These are phyloP conservation scores for Ensete ventricosum DNA, from an alignment of 176 grass and related monocot genomes.

Conservation along the genomic window DNA sequence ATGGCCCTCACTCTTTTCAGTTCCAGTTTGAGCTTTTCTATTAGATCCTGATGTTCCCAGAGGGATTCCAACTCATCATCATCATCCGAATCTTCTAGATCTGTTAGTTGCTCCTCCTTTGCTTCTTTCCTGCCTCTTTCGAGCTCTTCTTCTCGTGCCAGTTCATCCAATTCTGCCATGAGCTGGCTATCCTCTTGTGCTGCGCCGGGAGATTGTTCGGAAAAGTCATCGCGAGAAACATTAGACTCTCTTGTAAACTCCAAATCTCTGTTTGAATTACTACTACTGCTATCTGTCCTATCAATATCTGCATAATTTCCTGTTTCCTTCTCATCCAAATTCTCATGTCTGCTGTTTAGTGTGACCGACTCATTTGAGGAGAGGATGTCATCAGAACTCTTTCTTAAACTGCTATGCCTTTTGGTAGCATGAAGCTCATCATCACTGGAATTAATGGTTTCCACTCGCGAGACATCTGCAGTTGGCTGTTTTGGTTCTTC, in stretches of 20 bases:
- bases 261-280: slow-evolving; percentile 9
- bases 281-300: not conserved
- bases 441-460: slow-evolving; percentile 3
- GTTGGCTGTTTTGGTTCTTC: slow-evolving; percentile 12
- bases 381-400: not conserved
- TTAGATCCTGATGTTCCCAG: slow-evolving; percentile 92
- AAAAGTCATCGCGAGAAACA: slow-evolving; percentile 13
- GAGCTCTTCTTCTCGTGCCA: slow-evolving; percentile 20
- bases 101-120: slow-evolving; percentile 29
- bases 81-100: slow-evolving; percentile 49
- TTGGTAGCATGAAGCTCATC: not conserved
- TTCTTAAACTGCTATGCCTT: not conserved
- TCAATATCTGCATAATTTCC: not conserved
- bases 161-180: slow-evolving; percentile 17
- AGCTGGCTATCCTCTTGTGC: not conserved
- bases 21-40: slow-evolving; percentile 91
- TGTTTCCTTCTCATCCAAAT: slow-evolving; percentile 13
- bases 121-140: slow-evolving; percentile 29
- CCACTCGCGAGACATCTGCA: not conserved
- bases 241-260: slow-evolving; percentile 9
- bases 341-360: slow-evolving; percentile 1
- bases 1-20: slow-evolving; percentile 63
- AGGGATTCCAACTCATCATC: slow-evolving; percentile 81
- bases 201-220: not conserved
- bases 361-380: not conserved